Percentiles rank a stretch among this genome's conserved stretches.
Evolutionary conservation across 1,284 basidiomycete genomes (phyloP).

Genomic region (Phellopilus nigrolimitatus): DNA sequence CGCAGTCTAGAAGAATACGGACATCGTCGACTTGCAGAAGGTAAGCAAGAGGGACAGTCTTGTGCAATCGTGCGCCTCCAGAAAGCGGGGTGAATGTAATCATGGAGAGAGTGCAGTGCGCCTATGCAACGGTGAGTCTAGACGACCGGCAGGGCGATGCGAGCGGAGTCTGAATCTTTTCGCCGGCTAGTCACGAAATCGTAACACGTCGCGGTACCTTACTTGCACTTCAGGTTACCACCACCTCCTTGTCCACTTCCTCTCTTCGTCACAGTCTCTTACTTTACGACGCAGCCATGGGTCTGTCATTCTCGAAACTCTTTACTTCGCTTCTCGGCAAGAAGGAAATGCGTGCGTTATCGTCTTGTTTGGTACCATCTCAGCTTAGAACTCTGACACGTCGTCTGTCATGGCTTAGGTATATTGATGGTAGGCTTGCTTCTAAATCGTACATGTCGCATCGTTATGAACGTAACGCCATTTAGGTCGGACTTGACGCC

Average conservation of each 20-base stretch:
- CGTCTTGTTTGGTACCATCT: conserved; percentile 18
- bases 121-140: not conserved
- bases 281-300: conserved; percentile 48
- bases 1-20: conserved; percentile 91
- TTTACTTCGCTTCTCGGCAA: conserved; percentile 93
- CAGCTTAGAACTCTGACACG: conserved; percentile 9
- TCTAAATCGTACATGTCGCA: conserved; percentile 16
- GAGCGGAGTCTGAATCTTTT: conserved; percentile 19
- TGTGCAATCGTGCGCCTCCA: conserved; percentile 69
- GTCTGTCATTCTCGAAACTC: conserved; percentile 79
- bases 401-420: conserved; percentile 37
- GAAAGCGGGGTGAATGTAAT: conserved; percentile 91
- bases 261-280: conserved; percentile 13
- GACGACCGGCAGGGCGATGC: not conserved
- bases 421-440: conserved; percentile 63
- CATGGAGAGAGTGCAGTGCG: conserved; percentile 42
- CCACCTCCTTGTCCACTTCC: conserved; percentile 5
- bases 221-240: conserved; percentile 20
- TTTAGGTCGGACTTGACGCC: conserved; percentile 89
- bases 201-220: conserved; percentile 8
- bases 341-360: conserved; percentile 95
- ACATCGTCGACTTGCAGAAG: conserved; percentile 94
- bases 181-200: conserved; percentile 5
- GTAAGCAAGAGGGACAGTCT: conserved; percentile 71
- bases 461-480: conserved; percentile 7